Evolutionary conservation across 2,329 filamentous ascomycete species (phyloP).

Genomic region (Monilinia fructicola): DNA sequence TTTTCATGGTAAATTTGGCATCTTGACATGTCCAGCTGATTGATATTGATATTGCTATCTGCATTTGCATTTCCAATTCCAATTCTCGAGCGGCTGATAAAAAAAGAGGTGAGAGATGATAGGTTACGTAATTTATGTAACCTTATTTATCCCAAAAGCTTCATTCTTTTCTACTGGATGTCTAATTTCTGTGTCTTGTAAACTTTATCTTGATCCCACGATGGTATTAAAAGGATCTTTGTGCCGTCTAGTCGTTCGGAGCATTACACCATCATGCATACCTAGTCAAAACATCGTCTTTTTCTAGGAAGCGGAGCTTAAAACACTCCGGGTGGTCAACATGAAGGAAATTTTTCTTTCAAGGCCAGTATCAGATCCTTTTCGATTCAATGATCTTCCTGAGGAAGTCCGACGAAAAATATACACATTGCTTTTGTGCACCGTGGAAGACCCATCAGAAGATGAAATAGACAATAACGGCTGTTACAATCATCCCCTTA

Average conservation of each 20-base stretch:
- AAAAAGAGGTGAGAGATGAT: too few species aligned
- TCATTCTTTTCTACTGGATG: not conserved
- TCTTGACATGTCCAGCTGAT: not conserved
- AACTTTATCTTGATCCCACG: not conserved
- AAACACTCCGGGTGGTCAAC: not conserved
- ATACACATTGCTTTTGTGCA: conserved; percentile 6
- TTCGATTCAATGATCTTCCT: conserved; percentile 1
- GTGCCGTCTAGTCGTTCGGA: not conserved
- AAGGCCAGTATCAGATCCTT: not conserved
- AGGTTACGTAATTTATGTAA: not conserved
- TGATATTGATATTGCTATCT: not conserved
- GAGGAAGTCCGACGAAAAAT: not conserved
- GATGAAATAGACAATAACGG: not conserved
- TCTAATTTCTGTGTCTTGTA: not conserved
- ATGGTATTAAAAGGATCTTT: not conserved
- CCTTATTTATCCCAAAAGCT: not conserved
- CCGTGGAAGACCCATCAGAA: not conserved
- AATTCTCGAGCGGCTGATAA: not conserved
- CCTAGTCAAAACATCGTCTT: not conserved
- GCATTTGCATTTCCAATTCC: not conserved
- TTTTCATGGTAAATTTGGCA: not conserved
- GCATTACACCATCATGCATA: not conserved
- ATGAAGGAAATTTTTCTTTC: not conserved
- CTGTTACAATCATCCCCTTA: not conserved
- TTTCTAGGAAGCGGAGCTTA: not conserved